These are phyloP conservation scores for Paramecium octaurelia DNA, from an alignment of 73 alveolate species.

Conservation along the genomic window DNA sequence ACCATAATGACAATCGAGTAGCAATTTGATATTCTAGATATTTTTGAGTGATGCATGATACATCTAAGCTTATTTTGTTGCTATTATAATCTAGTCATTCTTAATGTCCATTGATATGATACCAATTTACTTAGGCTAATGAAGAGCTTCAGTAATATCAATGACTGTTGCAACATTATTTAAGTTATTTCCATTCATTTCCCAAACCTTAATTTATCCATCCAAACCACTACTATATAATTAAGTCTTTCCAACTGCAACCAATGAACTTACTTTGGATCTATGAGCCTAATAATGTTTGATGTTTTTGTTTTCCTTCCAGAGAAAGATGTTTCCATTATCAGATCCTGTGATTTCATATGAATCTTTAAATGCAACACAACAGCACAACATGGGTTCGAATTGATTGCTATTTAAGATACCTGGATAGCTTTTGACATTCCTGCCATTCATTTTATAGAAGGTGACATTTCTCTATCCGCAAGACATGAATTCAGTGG, in stretches of 20 bases:
- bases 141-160: background rate
- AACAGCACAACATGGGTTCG: slow-evolving; percentile 2
- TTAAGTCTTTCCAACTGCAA: slow-evolving; percentile 61
- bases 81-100: slow-evolving; percentile 71
- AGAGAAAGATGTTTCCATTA: slow-evolving; percentile 60
- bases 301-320: slow-evolving; percentile 61
- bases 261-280: slow-evolving; percentile 51
- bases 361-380: slow-evolving; percentile 41
- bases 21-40: background rate
- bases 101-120: slow-evolving; percentile 67
- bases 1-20: slow-evolving; percentile 88
- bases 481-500: slow-evolving; percentile 84
- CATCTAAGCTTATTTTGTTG: slow-evolving; percentile 91
- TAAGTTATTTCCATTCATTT: slow-evolving; percentile 43
- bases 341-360: slow-evolving; percentile 65
- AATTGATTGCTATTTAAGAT: slow-evolving; percentile 67
- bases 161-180: background rate
- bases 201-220: slow-evolving; percentile 82
- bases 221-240: slow-evolving; percentile 71
- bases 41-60: slow-evolving; percentile 66
- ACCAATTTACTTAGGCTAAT: slow-evolving; percentile 68
- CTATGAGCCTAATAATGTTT: slow-evolving; percentile 34
- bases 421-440: slow-evolving; percentile 61
- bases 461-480: slow-evolving; percentile 90
- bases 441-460: slow-evolving; percentile 83